These are phyloP conservation scores for Ascochyta pisi DNA, from an alignment of 2,329 filamentous ascomycete genomes.

Conservation along the genomic window DNA sequence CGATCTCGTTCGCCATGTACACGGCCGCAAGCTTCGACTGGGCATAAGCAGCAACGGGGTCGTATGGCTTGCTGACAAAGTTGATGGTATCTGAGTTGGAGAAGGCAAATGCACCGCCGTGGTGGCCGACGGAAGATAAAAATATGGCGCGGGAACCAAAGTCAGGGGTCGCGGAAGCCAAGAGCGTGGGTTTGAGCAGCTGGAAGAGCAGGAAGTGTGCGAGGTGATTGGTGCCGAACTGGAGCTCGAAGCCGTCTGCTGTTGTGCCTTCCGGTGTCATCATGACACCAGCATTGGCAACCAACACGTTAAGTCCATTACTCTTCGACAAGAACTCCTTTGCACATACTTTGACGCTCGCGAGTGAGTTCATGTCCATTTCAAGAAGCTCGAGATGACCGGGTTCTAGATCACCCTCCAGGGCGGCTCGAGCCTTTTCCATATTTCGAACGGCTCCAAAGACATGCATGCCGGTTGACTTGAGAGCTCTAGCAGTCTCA, in stretches of 20 bases:
- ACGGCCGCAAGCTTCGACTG: constrained; percentile 61
- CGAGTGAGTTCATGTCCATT: constrained; percentile 27
- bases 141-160: constrained; percentile 58
- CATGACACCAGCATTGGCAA: constrained; percentile 45
- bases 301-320: constrained; percentile 27
- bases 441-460: background rate
- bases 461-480: background rate
- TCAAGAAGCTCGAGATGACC: constrained; percentile 38
- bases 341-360: background rate
- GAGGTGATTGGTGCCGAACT: constrained; percentile 56
- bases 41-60: constrained; percentile 48
- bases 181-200: constrained; percentile 55
- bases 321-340: constrained; percentile 18
- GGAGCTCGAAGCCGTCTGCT: constrained; percentile 45
- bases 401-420: background rate
- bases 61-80: background rate
- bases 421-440: background rate
- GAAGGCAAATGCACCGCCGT: background rate
- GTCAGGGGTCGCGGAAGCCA: constrained; percentile 45
- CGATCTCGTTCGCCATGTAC: constrained; percentile 59
- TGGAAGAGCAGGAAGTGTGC: constrained; percentile 59
- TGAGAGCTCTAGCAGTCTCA: background rate
- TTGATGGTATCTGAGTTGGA: background rate
- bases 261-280: constrained; percentile 30
- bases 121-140: constrained; percentile 51